A percentile compares a stretch with the other conserved stretches of the same genome.
These are phyloP conservation scores for Pythium angustatum DNA, from an alignment of 352 stramenopile species.

Conservation along the genomic window DNA sequence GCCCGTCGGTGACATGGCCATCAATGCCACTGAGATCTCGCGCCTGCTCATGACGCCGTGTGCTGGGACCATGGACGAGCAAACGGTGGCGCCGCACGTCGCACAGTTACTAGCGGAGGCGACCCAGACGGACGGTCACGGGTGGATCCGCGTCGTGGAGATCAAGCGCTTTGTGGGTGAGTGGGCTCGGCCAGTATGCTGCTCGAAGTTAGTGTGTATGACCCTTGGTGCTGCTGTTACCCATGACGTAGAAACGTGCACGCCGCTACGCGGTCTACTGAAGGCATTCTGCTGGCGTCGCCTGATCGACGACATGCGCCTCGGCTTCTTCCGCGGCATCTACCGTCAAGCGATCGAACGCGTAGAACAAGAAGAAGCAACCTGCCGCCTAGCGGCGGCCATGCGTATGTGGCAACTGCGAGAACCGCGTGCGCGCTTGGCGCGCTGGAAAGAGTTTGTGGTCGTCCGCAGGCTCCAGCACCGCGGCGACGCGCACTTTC, in stretches of 20 bases:
- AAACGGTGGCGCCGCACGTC: conserved; percentile 36
- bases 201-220: too few relatives aligned
- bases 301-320: conserved; percentile 58
- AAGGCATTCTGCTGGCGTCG: conserved; percentile 50
- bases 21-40: conserved; percentile 30
- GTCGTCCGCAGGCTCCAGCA: conserved; percentile 31
- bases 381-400: conserved; percentile 32
- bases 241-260: conserved; percentile 16
- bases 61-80: conserved; percentile 42
- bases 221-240: background rate
- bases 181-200: too few relatives aligned
- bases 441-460: conserved; percentile 53
- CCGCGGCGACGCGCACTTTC: conserved; percentile 38
- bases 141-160: conserved; percentile 15
- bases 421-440: conserved; percentile 45
- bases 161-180: conserved; percentile 32
- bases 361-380: conserved; percentile 42
- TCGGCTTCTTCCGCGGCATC: conserved; percentile 52
- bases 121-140: background rate
- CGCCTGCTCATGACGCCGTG: conserved; percentile 42
- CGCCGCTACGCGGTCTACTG: conserved; percentile 34
- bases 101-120: conserved; percentile 18
- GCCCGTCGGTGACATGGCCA: conserved; percentile 28
- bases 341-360: conserved; percentile 42
- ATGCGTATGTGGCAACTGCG: conserved; percentile 48